Percentiles rank a stretch among this genome's conserved stretches.
Conservation (phyloP, 768 basidiomycete genomes). For the Amanita molliuscula region DNA sequence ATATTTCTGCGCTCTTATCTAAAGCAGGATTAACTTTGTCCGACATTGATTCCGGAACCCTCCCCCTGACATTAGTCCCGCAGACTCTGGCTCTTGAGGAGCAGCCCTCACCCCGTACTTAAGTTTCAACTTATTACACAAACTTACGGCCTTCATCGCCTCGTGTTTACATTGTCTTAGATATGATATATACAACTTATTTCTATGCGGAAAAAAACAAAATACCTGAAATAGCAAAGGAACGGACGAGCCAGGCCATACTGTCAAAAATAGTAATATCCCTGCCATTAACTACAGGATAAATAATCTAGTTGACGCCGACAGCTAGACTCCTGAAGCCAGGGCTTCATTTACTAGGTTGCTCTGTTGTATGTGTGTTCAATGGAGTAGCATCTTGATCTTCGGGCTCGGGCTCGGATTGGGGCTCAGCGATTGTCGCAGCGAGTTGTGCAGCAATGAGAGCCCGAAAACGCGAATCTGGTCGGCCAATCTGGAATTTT, state of each 20-base stretch:
- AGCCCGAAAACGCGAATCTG: constrained; percentile 70
- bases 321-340: neutral
- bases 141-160: no score
- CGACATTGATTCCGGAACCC: no score
- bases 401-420: constrained; percentile 4
- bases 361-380: neutral
- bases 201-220: no score
- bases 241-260: no score
- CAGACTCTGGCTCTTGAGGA: no score
- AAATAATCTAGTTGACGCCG: neutral
- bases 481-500: constrained; percentile 41
- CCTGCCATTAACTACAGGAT: neutral
- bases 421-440: constrained; percentile 27
- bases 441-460: constrained; percentile 87
- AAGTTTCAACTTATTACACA: no score
- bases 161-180: no score
- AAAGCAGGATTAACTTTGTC: constrained; percentile 67
- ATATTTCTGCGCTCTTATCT: constrained; percentile 69
- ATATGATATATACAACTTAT: no score
- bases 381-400: neutral
- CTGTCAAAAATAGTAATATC: no score
- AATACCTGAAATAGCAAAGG: no score
- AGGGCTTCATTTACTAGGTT: neutral
- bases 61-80: no score
- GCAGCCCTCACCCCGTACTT: no score